Conservation (phyloP, 2,329 filamentous ascomycete species). For the Apiospora sp. region DNA sequence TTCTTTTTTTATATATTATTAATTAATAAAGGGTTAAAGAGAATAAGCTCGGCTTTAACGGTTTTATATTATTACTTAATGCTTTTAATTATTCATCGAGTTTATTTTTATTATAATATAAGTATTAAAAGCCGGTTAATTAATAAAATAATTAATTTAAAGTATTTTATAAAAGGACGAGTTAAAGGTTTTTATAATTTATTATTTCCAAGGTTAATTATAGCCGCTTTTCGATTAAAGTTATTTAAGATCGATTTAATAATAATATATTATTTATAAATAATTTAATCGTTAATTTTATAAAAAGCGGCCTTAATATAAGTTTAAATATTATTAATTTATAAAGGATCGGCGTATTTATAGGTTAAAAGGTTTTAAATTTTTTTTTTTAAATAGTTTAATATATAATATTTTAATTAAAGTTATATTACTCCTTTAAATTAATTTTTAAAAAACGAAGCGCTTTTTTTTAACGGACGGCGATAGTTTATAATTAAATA, state of each 20-base stretch:
- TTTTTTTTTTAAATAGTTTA: background rate
- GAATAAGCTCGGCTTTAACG: background rate
- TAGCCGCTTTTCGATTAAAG: background rate
- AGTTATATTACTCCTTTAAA: background rate
- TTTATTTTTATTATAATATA: background rate
- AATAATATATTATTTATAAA: conserved; percentile 9
- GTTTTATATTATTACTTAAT: background rate
- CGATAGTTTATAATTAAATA: background rate
- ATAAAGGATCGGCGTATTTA: background rate
- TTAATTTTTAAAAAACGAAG: background rate
- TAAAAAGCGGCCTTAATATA: background rate
- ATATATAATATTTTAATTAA: background rate
- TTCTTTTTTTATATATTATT: background rate
- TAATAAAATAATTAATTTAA: background rate
- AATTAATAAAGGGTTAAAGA: background rate
- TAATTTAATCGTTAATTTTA: background rate
- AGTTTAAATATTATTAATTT: background rate
- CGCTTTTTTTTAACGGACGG: background rate
- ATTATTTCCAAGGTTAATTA: background rate
- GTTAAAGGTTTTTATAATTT: background rate
- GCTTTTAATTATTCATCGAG: background rate
- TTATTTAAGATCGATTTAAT: background rate
- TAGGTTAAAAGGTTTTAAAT: background rate
- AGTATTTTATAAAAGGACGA: background rate
- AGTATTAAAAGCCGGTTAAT: background rate